phyloP scores from a whole-genome alignment of 2,329 filamentous ascomycete species.

The Acrocalymma vagum region DNA sequence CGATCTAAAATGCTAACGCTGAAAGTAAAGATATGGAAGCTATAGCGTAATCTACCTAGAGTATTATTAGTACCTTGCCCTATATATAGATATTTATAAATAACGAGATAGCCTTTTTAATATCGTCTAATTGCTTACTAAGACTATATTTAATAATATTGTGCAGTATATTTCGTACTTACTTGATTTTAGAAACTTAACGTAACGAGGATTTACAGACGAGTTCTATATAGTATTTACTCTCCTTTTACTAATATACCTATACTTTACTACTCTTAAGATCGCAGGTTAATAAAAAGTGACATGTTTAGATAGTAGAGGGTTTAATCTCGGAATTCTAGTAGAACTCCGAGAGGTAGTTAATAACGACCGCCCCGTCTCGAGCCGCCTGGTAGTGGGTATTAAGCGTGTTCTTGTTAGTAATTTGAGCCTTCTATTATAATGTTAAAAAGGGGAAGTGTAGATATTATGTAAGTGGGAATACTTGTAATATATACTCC shows the following conservation, averaged over 20 bases:
- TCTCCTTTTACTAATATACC: background rate
- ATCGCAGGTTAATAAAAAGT: constrained; percentile 14
- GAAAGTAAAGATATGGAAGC: too few relatives aligned
- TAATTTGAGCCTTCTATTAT: constrained; percentile 13
- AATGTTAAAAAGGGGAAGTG: constrained; percentile 17
- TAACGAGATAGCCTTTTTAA: too few relatives aligned
- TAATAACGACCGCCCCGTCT: constrained; percentile 13
- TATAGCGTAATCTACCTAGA: too few relatives aligned
- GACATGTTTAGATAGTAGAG: background rate
- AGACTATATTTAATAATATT: constrained; percentile 9
- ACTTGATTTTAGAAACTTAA: constrained; percentile 4
- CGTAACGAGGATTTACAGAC: constrained; percentile 9
- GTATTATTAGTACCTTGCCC: too few relatives aligned
- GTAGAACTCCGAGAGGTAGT: constrained; percentile 19
- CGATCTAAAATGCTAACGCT: too few relatives aligned
- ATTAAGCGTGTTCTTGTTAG: constrained; percentile 10
- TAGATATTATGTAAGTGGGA: constrained; percentile 2
- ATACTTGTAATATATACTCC: constrained; percentile 2
- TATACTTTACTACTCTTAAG: constrained; percentile 1
- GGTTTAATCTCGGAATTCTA: constrained; percentile 2
- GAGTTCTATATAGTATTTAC: constrained; percentile 2
- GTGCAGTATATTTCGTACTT: constrained; percentile 3
- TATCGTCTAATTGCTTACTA: constrained; percentile 3
- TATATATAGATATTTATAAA: too few relatives aligned
- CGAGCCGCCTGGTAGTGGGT: constrained; percentile 15